These are phyloP conservation scores for Chlorencoelia australis DNA, from an alignment of 2,329 filamentous ascomycete species.

Conservation along the genomic window DNA sequence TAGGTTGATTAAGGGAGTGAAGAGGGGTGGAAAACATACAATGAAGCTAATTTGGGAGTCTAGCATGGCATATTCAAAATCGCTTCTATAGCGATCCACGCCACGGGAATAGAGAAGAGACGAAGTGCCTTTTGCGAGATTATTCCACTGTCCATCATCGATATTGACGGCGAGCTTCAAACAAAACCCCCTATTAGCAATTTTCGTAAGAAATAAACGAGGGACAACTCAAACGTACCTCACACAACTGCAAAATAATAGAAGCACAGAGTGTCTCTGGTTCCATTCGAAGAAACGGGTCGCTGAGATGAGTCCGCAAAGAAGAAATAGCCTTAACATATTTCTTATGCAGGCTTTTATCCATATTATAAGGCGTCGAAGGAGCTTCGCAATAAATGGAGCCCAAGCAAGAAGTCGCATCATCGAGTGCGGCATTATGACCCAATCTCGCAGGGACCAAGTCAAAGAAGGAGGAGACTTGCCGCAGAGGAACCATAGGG, in stretches of 20 bases:
- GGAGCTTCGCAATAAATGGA: conserved; percentile 6
- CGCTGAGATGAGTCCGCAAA: conserved; percentile 3
- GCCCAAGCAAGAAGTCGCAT: conserved; percentile 11
- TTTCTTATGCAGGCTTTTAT: conserved; percentile 3
- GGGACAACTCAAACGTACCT: conserved; percentile 10
- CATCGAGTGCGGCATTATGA: conserved; percentile 11
- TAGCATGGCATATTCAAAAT: conserved; percentile 13
- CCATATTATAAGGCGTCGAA: conserved; percentile 1
- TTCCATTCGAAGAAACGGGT: conserved; percentile 1
- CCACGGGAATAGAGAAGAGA: conserved; percentile 9
- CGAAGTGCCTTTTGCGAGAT: conserved; percentile 9
- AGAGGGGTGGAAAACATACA: background rate
- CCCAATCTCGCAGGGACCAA: conserved; percentile 9
- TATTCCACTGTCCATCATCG: conserved; percentile 9
- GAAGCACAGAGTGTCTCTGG: conserved; percentile 14
- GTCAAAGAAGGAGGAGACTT: conserved; percentile 9
- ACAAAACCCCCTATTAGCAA: background rate
- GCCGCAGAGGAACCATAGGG: conserved; percentile 5
- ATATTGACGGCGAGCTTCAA: conserved; percentile 9
- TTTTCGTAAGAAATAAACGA: background rate
- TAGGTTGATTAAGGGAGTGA: background rate
- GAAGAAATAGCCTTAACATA: conserved; percentile 10
- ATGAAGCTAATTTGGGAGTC: conserved; percentile 12
- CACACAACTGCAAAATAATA: conserved; percentile 12
- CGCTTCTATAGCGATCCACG: conserved; percentile 5